These are phyloP conservation scores for Pistacia integerrima DNA, from an alignment of 345 rosid species.

Conservation along the genomic window DNA sequence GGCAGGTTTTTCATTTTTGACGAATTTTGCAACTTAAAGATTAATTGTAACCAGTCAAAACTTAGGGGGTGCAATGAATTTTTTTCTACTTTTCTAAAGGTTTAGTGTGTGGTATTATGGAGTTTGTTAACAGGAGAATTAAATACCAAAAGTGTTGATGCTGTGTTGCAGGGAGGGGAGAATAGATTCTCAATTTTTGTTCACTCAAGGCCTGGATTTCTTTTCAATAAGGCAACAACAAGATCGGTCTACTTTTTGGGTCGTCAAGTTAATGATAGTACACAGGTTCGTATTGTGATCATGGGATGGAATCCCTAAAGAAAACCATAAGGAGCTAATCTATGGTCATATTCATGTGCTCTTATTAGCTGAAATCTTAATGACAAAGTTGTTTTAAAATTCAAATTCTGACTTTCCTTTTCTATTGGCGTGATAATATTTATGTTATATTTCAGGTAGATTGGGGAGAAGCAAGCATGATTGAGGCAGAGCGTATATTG, in stretches of 20 bases:
- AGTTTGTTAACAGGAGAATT: neutral
- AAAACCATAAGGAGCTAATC: too few relatives aligned
- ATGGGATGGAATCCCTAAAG: neutral
- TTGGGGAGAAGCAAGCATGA: slow-evolving; percentile 97
- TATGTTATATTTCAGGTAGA: slow-evolving; percentile 64
- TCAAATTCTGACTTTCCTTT: neutral
- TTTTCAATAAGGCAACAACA: slow-evolving; percentile 77
- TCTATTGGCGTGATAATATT: slow-evolving; percentile 15
- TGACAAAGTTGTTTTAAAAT: neutral
- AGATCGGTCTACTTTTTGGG: slow-evolving; percentile 68
- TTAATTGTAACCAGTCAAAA: too few relatives aligned
- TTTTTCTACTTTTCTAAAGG: neutral
- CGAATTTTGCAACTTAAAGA: neutral
- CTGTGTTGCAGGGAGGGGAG: slow-evolving; percentile 69
- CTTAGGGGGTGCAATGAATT: neutral
- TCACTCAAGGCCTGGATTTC: slow-evolving; percentile 95
- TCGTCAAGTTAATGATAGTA: slow-evolving; percentile 89
- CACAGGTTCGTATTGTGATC: slow-evolving; percentile 54
- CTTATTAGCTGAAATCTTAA: neutral
- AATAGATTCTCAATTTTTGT: slow-evolving; percentile 75
- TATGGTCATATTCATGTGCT: neutral
- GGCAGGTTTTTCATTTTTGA: neutral
- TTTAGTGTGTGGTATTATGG: neutral
- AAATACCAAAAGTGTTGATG: neutral
- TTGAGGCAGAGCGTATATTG: slow-evolving; percentile 90